These are phyloP conservation scores for Aureobasidium sp. DNA, from an alignment of 2,329 filamentous ascomycete species.

Conservation along the genomic window DNA sequence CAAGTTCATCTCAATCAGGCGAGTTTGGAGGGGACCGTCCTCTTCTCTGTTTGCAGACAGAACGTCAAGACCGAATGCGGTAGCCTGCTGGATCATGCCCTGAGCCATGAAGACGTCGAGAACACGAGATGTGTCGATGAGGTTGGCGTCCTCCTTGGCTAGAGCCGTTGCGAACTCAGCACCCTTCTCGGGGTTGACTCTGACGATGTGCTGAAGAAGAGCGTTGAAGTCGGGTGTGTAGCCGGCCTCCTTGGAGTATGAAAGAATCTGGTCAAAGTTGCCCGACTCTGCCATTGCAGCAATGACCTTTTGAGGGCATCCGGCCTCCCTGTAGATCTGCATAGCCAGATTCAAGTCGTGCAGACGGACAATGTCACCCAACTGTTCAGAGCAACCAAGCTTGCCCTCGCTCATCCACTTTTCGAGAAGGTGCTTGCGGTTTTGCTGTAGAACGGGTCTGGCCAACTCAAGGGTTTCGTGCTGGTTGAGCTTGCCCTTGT, in stretches of 20 bases:
- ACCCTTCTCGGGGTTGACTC: slow-evolving; percentile 86
- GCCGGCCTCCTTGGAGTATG: slow-evolving; percentile 75
- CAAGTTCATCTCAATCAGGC: slow-evolving; percentile 95
- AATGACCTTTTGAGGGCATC: slow-evolving; percentile 87
- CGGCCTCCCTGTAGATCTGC: slow-evolving; percentile 82
- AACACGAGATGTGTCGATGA: slow-evolving; percentile 89
- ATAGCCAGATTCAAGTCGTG: slow-evolving; percentile 87
- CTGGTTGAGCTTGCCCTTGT: slow-evolving; percentile 88
- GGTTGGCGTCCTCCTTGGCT: slow-evolving; percentile 77
- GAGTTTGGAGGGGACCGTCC: slow-evolving; percentile 87
- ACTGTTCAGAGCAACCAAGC: slow-evolving; percentile 89
- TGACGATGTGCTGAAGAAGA: slow-evolving; percentile 85
- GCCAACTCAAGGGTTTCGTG: slow-evolving; percentile 93
- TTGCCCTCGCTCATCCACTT: slow-evolving; percentile 98
- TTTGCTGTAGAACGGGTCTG: slow-evolving; percentile 84
- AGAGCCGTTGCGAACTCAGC: slow-evolving; percentile 90
- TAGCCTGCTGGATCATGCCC: slow-evolving; percentile 95
- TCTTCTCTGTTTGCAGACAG: slow-evolving; percentile 92
- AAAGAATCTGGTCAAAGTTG: slow-evolving; percentile 93
- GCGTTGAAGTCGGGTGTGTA: slow-evolving; percentile 95
- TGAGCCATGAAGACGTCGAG: slow-evolving; percentile 98
- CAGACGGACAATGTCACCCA: slow-evolving; percentile 86
- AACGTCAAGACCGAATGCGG: slow-evolving; percentile 93
- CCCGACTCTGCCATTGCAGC: slow-evolving; percentile 92
- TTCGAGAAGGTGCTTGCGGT: slow-evolving; percentile 89